phyloP scores from a whole-genome alignment of 2,329 filamentous ascomycete genomes.

The Delphinella strobiligena region DNA sequence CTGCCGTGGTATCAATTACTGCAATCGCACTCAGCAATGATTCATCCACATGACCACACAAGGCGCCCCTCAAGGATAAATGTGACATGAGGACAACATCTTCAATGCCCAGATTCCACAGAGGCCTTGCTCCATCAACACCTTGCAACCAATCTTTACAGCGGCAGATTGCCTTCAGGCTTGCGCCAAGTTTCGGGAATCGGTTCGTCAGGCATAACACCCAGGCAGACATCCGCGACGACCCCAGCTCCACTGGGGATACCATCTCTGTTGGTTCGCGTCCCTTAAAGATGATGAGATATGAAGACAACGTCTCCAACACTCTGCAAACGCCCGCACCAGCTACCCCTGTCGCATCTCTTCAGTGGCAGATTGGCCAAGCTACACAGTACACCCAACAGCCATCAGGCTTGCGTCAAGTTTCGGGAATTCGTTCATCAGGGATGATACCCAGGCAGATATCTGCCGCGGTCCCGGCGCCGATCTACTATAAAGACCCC shows the following conservation, averaged over 20 bases:
- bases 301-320: slow-evolving; percentile 11
- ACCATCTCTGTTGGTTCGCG: no score
- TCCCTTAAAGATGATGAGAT: slow-evolving; percentile 9
- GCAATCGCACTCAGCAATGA: no score
- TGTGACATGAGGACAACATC: slow-evolving; percentile 10
- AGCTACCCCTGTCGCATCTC: slow-evolving; percentile 1
- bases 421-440: slow-evolving; percentile 3
- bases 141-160: neutral
- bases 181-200: slow-evolving; percentile 21
- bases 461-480: neutral
- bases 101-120: slow-evolving; percentile 9
- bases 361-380: slow-evolving; percentile 3
- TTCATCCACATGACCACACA: no score
- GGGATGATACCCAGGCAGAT: neutral
- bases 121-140: no score
- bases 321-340: slow-evolving; percentile 5
- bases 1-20: no score
- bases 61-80: slow-evolving; percentile 9
- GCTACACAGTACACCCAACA: slow-evolving; percentile 24
- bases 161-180: slow-evolving; percentile 21
- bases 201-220: neutral
- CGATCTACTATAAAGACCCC: no score
- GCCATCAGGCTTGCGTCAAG: slow-evolving; percentile 28
- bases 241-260: neutral
- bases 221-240: neutral